phyloP scores from a whole-genome alignment of 805 yeast genomes.

The Kockiozyma suomiensis region DNA sequence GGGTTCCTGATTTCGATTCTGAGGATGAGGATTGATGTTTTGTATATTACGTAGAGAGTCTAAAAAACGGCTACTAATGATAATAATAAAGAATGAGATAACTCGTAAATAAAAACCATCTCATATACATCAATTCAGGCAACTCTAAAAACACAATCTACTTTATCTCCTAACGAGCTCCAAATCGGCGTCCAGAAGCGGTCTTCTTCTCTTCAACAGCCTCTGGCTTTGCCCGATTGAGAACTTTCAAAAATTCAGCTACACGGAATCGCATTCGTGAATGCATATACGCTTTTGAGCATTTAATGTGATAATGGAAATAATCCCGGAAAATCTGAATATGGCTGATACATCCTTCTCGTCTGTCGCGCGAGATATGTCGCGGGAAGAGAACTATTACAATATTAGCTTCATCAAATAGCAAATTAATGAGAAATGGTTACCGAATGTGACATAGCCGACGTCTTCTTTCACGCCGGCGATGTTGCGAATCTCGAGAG shows the following conservation, averaged over 20 bases:
- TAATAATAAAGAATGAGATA: not conserved
- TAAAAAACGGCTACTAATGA: not conserved
- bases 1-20: not conserved
- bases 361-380: constrained; percentile 57
- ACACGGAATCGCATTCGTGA: constrained; percentile 98
- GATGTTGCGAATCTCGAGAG: constrained; percentile 70
- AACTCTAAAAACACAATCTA: too few species aligned
- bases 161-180: constrained; percentile 21
- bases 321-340: constrained; percentile 91
- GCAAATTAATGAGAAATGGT: constrained; percentile 23
- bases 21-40: too few species aligned
- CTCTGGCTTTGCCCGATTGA: constrained; percentile 96
- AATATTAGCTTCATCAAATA: not conserved
- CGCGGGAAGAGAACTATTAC: constrained; percentile 47
- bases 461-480: constrained; percentile 47
- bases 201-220: constrained; percentile 71
- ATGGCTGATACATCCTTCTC: constrained; percentile 87
- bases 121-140: not conserved
- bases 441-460: constrained; percentile 61
- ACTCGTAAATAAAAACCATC: not conserved
- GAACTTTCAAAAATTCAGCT: constrained; percentile 87
- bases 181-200: constrained; percentile 72
- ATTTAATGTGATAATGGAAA: constrained; percentile 98
- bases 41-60: too few species aligned
- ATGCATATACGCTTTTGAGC: constrained; percentile 97